Evolutionary conservation across 2,329 filamentous ascomycete genomes (phyloP), one percentile per base, ranked within the genome.

Genomic region (Magnaporthiopsis incrustans): DNA sequence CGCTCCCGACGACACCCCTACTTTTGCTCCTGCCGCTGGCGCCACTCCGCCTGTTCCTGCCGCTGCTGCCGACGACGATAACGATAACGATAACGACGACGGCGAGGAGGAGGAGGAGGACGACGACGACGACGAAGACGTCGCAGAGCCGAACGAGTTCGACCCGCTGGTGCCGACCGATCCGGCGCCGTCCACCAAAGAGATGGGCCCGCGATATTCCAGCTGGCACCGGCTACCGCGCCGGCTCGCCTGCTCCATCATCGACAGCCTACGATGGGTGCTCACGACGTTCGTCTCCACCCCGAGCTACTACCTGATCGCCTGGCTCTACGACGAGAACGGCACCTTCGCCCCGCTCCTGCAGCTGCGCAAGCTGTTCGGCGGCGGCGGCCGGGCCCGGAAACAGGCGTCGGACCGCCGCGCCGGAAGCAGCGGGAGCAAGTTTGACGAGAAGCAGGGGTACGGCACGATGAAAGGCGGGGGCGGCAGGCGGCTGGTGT

Each of bases 251-350:
- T 84, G 85, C 65, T 86, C 87, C 65, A 79, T 97, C 65, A 82
- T 94, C 66, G 87, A 89, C 69, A 90, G 91, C 7, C 81, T 96
- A 69, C 87, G 88, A 69, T 90, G 91, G 78, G 81, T 97, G 60
- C 77, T 97, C 64, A 89, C 89, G 61, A 90, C 91, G 18, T 62
- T 62, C 57, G 78, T 98, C 66, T 85, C 89, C 32, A 87, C 89
- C 27, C 94, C 94, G 1, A 90, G 89, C 25, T 84, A 92, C 61
- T 97, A 94, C 76, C 77, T 97, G 64, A 85, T 93, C 66, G 89
- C 90, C 68, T 92, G 85, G 73, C 89, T 98, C 70, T 94, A 90
- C 77, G 88, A 96, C 71, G 87, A 92, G 59, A 79, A 90, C 65
- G 92, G 92, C 62, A 81, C 81, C 62, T 96, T 96, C 74, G 89